These are phyloP conservation scores for Pisolithus sp. DNA, from an alignment of 768 basidiomycete species.

Conservation along the genomic window DNA sequence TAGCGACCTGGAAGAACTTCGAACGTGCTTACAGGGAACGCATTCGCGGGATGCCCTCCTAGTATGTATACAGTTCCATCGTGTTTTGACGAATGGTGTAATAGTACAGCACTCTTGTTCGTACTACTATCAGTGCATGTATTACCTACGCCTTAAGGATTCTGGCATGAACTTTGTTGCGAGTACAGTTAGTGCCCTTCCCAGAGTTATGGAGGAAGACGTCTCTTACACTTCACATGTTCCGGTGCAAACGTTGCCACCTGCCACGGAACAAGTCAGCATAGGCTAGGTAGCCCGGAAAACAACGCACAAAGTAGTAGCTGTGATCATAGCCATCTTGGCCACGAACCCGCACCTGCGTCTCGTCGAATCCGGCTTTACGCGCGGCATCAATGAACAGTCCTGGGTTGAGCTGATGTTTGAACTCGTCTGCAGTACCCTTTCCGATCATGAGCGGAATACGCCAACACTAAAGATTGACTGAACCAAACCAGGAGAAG, in stretches of 20 bases:
- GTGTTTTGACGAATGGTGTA: neutral
- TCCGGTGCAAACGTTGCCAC: conserved; percentile 87
- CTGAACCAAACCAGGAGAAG: too few species aligned
- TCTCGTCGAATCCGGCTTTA: conserved; percentile 63
- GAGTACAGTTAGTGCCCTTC: neutral
- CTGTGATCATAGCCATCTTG: conserved; percentile 86
- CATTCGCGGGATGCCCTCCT: conserved; percentile 26
- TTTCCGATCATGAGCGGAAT: conserved; percentile 18
- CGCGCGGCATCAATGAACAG: conserved; percentile 78
- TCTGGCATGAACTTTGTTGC: conserved; percentile 70
- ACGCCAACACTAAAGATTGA: neutral
- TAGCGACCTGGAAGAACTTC: conserved; percentile 53
- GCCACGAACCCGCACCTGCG: conserved; percentile 69
- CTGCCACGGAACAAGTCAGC: conserved; percentile 32
- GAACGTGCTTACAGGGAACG: conserved; percentile 55
- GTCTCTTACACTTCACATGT: conserved; percentile 75
- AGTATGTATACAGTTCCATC: conserved; percentile 1
- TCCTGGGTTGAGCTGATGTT: conserved; percentile 86
- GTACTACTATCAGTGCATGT: neutral
- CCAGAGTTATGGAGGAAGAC: too few species aligned
- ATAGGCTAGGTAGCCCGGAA: neutral
- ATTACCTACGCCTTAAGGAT: conserved; percentile 63
- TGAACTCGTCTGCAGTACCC: conserved; percentile 79
- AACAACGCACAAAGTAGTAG: conserved; percentile 72
- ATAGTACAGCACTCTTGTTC: too few species aligned